Conservation (phyloP, 495 filamentous ascomycete genomes). For the Pseudevernia furfuracea region DNA sequence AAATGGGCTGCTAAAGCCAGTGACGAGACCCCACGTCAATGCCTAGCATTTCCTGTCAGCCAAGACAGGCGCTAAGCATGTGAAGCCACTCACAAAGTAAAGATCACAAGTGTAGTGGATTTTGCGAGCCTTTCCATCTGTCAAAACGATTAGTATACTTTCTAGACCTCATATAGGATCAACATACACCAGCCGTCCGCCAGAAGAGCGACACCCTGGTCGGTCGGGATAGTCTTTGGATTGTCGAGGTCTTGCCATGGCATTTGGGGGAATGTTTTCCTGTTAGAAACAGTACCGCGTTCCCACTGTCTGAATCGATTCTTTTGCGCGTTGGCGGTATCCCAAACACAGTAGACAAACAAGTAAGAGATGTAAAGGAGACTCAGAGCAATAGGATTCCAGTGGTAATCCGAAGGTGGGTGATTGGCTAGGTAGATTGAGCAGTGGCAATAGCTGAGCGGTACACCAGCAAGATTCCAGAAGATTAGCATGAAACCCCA, state of each 20-base stretch:
- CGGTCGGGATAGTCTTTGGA: slow-evolving; percentile 75
- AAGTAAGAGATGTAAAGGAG: slow-evolving; percentile 67
- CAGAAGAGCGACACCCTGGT: slow-evolving; percentile 71
- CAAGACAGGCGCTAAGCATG: not conserved
- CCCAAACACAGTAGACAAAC: slow-evolving; percentile 88
- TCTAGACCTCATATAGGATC: slow-evolving; percentile 26
- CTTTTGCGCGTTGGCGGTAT: slow-evolving; percentile 88
- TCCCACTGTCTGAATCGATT: slow-evolving; percentile 83
- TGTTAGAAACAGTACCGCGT: slow-evolving; percentile 60
- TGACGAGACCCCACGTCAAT: slow-evolving; percentile 56
- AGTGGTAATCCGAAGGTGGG: slow-evolving; percentile 71
- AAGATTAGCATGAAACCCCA: slow-evolving; percentile 99
- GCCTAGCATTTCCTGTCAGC: slow-evolving; percentile 24
- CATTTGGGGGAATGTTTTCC: slow-evolving; percentile 86
- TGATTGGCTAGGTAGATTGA: slow-evolving; percentile 90
- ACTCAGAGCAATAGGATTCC: slow-evolving; percentile 59
- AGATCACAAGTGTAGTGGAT: slow-evolving; percentile 91
- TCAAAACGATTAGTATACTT: slow-evolving; percentile 3
- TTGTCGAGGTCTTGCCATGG: slow-evolving; percentile 84
- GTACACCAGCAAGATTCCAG: slow-evolving; percentile 97
- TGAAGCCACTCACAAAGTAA: slow-evolving; percentile 57
- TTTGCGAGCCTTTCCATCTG: slow-evolving; percentile 79
- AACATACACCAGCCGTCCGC: slow-evolving; percentile 77
- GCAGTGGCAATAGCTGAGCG: slow-evolving; percentile 94
- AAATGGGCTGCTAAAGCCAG: slow-evolving; percentile 70